Percentiles rank a stretch among this genome's conserved stretches.
phyloP scores from a whole-genome alignment of 2,329 filamentous ascomycete species.

The Elsinoe necatrix region DNA sequence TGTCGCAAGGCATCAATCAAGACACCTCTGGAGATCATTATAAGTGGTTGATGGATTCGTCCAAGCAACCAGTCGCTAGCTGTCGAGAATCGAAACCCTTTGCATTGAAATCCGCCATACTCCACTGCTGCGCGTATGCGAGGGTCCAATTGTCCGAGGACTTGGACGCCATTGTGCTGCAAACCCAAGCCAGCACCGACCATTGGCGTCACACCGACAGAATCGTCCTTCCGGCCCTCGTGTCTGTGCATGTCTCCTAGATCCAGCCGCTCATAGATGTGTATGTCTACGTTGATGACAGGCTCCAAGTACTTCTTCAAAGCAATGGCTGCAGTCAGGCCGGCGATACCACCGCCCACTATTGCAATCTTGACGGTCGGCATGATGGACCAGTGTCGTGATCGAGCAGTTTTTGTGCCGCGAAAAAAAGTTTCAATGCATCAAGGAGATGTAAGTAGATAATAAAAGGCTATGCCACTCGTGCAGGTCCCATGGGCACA shows the following conservation, averaged over 20 bases:
- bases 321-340: constrained; percentile 47
- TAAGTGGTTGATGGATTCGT: background rate
- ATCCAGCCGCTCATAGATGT: constrained; percentile 42
- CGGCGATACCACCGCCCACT: constrained; percentile 42
- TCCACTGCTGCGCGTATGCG: constrained; percentile 10
- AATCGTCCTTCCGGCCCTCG: constrained; percentile 37
- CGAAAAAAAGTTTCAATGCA: too few relatives aligned
- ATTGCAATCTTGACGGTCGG: constrained; percentile 30
- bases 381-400: background rate
- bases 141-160: background rate
- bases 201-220: constrained; percentile 35
- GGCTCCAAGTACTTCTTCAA: constrained; percentile 28
- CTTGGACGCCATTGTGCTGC: background rate
- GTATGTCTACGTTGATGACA: constrained; percentile 20
- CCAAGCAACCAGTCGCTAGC: constrained; percentile 9
- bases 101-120: background rate
- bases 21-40: background rate
- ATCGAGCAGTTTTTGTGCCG: too few relatives aligned
- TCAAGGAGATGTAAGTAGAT: too few relatives aligned
- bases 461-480: too few relatives aligned
- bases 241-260: background rate
- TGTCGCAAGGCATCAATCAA: constrained; percentile 44
- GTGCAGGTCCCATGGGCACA: too few relatives aligned
- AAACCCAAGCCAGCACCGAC: constrained; percentile 9
- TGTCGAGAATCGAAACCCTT: constrained; percentile 6